A percentile compares a stretch with the other conserved stretches of the same genome.
Conservation (phyloP, 768 basidiomycete species). For the Melanogaster broomeanus region DNA sequence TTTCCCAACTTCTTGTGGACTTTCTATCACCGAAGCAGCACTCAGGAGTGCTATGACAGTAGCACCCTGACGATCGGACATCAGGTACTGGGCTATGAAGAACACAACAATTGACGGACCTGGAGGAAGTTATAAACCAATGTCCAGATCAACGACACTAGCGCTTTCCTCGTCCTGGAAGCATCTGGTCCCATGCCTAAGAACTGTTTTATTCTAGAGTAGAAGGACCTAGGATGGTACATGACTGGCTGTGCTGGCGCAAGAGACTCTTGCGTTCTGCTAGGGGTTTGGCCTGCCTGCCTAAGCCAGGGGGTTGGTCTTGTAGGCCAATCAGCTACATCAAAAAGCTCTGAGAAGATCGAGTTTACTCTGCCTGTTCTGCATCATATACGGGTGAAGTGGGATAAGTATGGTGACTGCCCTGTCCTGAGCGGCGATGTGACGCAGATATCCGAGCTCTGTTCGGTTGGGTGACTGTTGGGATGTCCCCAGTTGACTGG, state of each 20-base stretch:
- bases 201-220: slow-evolving; percentile 34
- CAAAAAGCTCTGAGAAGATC: slow-evolving; percentile 3
- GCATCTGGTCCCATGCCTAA: slow-evolving; percentile 59
- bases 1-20: slow-evolving; percentile 39
- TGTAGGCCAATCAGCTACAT: slow-evolving; percentile 19
- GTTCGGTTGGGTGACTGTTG: slow-evolving; percentile 21
- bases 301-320: slow-evolving; percentile 26
- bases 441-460: slow-evolving; percentile 31
- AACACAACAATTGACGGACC: slow-evolving; percentile 35
- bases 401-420: slow-evolving; percentile 18
- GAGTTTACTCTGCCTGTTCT: slow-evolving; percentile 18
- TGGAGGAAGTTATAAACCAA: slow-evolving; percentile 53
- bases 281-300: slow-evolving; percentile 23
- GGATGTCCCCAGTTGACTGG: slow-evolving; percentile 37
- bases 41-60: slow-evolving; percentile 52
- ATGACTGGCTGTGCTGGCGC: slow-evolving; percentile 1
- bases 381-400: slow-evolving; percentile 19
- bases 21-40: slow-evolving; percentile 47
- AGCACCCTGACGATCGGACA: slow-evolving; percentile 42
- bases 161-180: slow-evolving; percentile 49
- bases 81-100: slow-evolving; percentile 3
- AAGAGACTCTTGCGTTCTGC: slow-evolving; percentile 4
- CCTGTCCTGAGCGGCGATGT: slow-evolving; percentile 28
- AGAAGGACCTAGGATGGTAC: slow-evolving; percentile 17
- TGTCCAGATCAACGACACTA: slow-evolving; percentile 54